These are phyloP conservation scores for Punica granatum DNA, from an alignment of 345 rosid genomes.

Conservation along the genomic window DNA sequence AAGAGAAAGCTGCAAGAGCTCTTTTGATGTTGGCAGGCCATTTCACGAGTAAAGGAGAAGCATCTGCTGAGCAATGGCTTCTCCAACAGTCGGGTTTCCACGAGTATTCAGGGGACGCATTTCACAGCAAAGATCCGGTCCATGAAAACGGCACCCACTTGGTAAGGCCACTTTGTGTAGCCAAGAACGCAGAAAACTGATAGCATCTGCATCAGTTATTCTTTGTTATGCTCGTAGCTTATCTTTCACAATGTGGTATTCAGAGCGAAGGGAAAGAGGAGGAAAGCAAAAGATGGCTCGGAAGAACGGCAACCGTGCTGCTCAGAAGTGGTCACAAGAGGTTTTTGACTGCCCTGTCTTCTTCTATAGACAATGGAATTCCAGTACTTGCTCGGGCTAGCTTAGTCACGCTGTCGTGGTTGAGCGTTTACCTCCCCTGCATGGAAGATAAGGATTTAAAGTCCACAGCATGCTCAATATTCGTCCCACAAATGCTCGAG, in stretches of 20 bases:
- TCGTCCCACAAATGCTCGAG: slow-evolving; percentile 17
- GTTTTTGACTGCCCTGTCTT: slow-evolving; percentile 38
- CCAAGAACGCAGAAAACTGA: neutral
- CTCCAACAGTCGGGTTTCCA: slow-evolving; percentile 27
- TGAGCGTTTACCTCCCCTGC: slow-evolving; percentile 24
- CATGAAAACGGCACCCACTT: slow-evolving; percentile 8
- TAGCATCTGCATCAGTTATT: neutral
- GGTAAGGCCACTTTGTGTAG: slow-evolving; percentile 23
- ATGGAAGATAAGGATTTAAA: slow-evolving; percentile 9
- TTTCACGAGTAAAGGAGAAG: slow-evolving; percentile 27
- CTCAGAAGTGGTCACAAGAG: slow-evolving; percentile 26
- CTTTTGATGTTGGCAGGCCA: slow-evolving; percentile 44
- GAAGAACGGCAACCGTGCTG: slow-evolving; percentile 33
- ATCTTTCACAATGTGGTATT: neutral
- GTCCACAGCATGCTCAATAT: slow-evolving; percentile 19
- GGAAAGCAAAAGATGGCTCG: slow-evolving; percentile 36
- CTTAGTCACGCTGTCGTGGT: slow-evolving; percentile 46
- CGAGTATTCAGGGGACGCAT: slow-evolving; percentile 16
- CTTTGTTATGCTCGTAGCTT: neutral
- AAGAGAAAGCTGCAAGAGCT: slow-evolving; percentile 49
- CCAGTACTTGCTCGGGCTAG: slow-evolving; percentile 41
- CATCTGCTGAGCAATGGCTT: slow-evolving; percentile 33
- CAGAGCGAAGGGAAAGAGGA: slow-evolving; percentile 40
- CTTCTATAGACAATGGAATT: slow-evolving; percentile 37
- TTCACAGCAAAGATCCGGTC: slow-evolving; percentile 10